Evolutionary conservation across 2,329 filamentous ascomycete species (phyloP).

Genomic region (Botrytis squamosa): DNA sequence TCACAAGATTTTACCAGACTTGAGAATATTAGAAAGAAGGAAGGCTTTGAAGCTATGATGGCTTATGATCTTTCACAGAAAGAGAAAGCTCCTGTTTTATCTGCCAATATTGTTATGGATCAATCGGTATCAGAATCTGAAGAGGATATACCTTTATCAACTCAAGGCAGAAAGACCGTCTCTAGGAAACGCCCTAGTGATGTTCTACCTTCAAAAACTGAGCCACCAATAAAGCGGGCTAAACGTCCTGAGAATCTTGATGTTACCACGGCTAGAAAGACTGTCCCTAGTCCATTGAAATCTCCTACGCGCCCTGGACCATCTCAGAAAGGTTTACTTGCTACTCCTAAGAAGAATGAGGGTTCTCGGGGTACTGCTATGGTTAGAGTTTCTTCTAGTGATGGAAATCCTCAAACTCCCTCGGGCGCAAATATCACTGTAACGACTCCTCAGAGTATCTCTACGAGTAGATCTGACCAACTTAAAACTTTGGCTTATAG

Average conservation of each 20-base stretch:
- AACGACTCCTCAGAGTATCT: constrained; percentile 36
- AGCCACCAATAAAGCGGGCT: constrained; percentile 39
- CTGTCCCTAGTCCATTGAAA: constrained; percentile 39
- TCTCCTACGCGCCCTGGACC: constrained; percentile 37
- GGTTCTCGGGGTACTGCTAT: constrained; percentile 40
- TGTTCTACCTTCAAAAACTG: constrained; percentile 30
- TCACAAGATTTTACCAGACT: constrained; percentile 22
- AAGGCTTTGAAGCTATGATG: constrained; percentile 24
- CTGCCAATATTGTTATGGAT: neutral
- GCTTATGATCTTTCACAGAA: constrained; percentile 10
- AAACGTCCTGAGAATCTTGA: constrained; percentile 39
- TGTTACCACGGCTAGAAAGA: constrained; percentile 40
- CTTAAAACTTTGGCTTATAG: constrained; percentile 27
- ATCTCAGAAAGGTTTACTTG: constrained; percentile 35
- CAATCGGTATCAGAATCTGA: constrained; percentile 27
- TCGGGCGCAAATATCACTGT: constrained; percentile 35
- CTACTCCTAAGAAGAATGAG: constrained; percentile 46
- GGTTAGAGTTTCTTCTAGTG: constrained; percentile 43
- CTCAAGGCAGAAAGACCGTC: constrained; percentile 15
- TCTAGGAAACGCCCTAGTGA: constrained; percentile 34
- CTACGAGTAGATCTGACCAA: constrained; percentile 18
- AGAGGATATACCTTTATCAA: constrained; percentile 25
- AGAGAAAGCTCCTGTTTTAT: neutral
- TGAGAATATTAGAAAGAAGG: constrained; percentile 23
- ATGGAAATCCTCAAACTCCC: constrained; percentile 44